These are phyloP conservation scores for Herpotrichia juniperi DNA, from an alignment of 2,329 filamentous ascomycete species.

Conservation along the genomic window DNA sequence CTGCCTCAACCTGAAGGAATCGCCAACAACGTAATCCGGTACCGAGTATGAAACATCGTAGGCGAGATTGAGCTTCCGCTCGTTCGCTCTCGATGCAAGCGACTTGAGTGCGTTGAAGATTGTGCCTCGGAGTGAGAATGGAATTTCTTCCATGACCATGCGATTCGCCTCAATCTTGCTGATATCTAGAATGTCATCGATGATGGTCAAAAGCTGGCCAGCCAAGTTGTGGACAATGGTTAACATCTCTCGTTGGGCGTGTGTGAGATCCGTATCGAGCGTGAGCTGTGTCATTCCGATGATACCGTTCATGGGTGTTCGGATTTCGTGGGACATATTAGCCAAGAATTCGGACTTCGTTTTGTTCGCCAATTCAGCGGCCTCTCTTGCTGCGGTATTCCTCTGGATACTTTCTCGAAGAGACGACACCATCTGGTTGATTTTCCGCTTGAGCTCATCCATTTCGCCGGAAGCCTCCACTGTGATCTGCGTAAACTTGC, in stretches of 20 bases:
- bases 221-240: conserved; percentile 97
- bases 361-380: conserved; percentile 94
- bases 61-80: conserved; percentile 89
- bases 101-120: conserved; percentile 98
- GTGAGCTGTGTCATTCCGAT: conserved; percentile 98
- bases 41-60: conserved; percentile 94
- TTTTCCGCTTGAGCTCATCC: conserved; percentile 98
- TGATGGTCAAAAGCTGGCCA: conserved; percentile 95
- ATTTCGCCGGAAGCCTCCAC: conserved; percentile 98
- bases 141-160: conserved; percentile 98
- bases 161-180: conserved; percentile 88
- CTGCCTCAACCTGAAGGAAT: conserved; percentile 94
- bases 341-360: conserved; percentile 98
- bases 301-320: conserved; percentile 97
- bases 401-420: conserved; percentile 94
- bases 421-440: conserved; percentile 99
- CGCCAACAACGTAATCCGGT: conserved; percentile 92
- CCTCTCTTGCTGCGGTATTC: conserved; percentile 94
- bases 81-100: conserved; percentile 94
- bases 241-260: conserved; percentile 96
- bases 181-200: conserved; percentile 78
- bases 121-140: conserved; percentile 89
- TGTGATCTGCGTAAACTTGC: conserved; percentile 95
- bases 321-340: conserved; percentile 98
- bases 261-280: conserved; percentile 88